Evolutionary conservation across 306 rosid genomes (phyloP).

Genomic region (Trichosanthes cucumerina): DNA sequence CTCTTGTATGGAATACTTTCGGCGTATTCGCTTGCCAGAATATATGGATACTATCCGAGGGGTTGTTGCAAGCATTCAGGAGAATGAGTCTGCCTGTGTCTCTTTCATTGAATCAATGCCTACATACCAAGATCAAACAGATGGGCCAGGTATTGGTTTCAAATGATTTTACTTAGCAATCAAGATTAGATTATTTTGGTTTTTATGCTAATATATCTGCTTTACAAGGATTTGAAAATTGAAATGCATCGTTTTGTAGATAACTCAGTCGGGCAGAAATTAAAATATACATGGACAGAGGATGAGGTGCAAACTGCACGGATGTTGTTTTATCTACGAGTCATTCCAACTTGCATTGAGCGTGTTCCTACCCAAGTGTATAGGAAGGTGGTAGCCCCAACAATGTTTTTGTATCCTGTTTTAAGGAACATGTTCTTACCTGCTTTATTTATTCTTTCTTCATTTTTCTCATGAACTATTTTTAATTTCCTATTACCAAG

Average conservation of each 20-base stretch:
- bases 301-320: conserved; percentile 92
- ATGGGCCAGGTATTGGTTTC: conserved; percentile 50
- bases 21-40: conserved; percentile 81
- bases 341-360: conserved; percentile 71
- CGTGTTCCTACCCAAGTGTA: conserved; percentile 51
- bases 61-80: conserved; percentile 63
- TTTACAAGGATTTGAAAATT: background rate
- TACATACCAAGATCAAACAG: conserved; percentile 52
- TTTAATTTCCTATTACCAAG: conserved; percentile 30
- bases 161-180: background rate
- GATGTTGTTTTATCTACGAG: conserved; percentile 64
- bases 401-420: conserved; percentile 90
- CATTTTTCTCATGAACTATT: background rate
- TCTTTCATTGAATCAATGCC: conserved; percentile 69
- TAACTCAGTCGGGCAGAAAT: conserved; percentile 22
- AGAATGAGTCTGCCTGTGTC: conserved; percentile 57
- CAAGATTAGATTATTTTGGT: background rate
- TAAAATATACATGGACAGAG: conserved; percentile 54
- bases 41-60: conserved; percentile 80
- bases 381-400: conserved; percentile 47
- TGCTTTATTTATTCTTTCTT: conserved; percentile 1
- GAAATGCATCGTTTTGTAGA: conserved; percentile 21
- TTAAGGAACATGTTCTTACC: conserved; percentile 14
- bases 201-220: background rate
- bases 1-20: conserved; percentile 82